Base-by-base conservation (phyloP, 2,329 filamentous ascomycete species). In the Ophiosphaerella herpotricha region DNA sequence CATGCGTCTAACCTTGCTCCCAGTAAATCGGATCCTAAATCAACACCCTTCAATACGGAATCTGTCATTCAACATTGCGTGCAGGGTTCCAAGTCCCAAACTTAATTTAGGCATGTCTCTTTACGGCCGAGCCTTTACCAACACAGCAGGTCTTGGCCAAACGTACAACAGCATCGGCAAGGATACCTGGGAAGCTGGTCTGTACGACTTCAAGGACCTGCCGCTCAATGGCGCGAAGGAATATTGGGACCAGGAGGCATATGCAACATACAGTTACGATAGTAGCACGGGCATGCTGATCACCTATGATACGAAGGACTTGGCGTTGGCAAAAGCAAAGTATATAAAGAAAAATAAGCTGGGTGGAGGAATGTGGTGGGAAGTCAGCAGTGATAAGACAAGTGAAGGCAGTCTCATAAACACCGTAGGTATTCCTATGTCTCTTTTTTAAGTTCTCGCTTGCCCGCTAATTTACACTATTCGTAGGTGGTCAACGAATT, bases 321-420 rank as follows among this genome's bases (percentile, higher is more conserved):
- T 91, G 71, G 87, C 85, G 3, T 77, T 78, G 58, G 70, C 75
- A 58, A 97, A 97, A 78, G 85, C 86, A 1, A 76, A 82, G 9
- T 96, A 85, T 70, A 83, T 97, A 66, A 82, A 79, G 66, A 71
- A 82, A 16, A 77, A 81, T 38, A 79, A 83, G 0, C 80, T 97
- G 0, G 92, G 91, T 1, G 93, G 93, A 14, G 90, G 83, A n/a
- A 97, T 97, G 92, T 97, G 91, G 91, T 95, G 90, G 90, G 92
- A 97, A 76, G 90, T 85, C 63, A 93, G 88, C 64, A 86, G 84
- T 1, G 93, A 97, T 70, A 86, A 85, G 2, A 85, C 85, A 0
- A 73, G 72, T 9, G 77, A 80, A 0, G 93, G 89, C 61, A 66
- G 66, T 23, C 70, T 97, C 66, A 91, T 80, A 43, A 62, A 63